Percentiles rank a stretch among this genome's conserved stretches.
Evolutionary conservation across 371 early-diverging fungal genomes (phyloP).

Genomic region (Sporodiniella umbellata): DNA sequence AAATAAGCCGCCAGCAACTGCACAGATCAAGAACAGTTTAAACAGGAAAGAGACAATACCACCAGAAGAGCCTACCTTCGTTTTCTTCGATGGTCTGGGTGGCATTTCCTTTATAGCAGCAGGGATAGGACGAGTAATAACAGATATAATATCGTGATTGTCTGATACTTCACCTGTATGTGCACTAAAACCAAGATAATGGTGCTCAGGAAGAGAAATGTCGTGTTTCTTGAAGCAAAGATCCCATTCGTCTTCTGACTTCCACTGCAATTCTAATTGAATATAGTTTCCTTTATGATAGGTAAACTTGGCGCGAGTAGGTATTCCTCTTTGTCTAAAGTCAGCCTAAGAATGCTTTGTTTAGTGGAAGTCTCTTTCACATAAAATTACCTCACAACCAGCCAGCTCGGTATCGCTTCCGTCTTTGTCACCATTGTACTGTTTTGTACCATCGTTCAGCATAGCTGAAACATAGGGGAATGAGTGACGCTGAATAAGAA

Average conservation of each 20-base stretch:
- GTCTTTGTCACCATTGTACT: constrained; percentile 82
- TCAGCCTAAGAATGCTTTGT: constrained; percentile 43
- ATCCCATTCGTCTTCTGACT: constrained; percentile 70
- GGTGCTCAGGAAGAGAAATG: constrained; percentile 67
- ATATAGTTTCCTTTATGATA: constrained; percentile 72
- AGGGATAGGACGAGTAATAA: constrained; percentile 49
- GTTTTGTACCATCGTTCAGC: constrained; percentile 85
- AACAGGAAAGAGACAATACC: constrained; percentile 49
- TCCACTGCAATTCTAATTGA: constrained; percentile 61
- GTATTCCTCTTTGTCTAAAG: constrained; percentile 65
- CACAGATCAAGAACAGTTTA: constrained; percentile 55
- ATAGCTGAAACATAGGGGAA: constrained; percentile 89
- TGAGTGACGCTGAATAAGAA: constrained; percentile 15
- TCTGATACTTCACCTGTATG: constrained; percentile 89
- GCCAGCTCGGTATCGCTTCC: constrained; percentile 68
- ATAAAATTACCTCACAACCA: constrained; percentile 59
- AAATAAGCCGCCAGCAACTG: constrained; percentile 52
- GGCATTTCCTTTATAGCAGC: constrained; percentile 32
- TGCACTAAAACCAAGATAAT: constrained; percentile 89
- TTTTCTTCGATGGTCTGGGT: constrained; percentile 19
- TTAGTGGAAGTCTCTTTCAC: not conserved
- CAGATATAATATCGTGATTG: constrained; percentile 77
- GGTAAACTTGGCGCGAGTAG: constrained; percentile 74
- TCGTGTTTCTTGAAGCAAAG: constrained; percentile 75
- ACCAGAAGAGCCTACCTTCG: constrained; percentile 17